Percentiles rank a stretch among this genome's conserved stretches.
Conservation (phyloP, 768 basidiomycete species). For the Mycena vitilis region DNA sequence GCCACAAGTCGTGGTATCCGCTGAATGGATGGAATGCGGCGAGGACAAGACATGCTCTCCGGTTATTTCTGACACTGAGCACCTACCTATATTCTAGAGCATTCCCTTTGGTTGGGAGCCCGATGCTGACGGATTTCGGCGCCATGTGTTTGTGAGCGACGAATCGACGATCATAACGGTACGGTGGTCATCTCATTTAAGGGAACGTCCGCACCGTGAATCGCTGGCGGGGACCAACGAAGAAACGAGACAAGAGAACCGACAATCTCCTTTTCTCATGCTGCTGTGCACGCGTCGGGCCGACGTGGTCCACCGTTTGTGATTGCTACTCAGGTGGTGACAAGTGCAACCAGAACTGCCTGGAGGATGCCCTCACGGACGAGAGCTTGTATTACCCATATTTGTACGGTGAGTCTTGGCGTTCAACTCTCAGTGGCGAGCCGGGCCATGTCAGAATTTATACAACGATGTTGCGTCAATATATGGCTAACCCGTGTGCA, state of each 20-base stretch:
- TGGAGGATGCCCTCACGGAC: conserved; percentile 80
- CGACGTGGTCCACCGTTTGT: conserved; percentile 94
- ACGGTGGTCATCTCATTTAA: conserved; percentile 92
- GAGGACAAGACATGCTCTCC: conserved; percentile 36
- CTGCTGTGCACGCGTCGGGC: conserved; percentile 93
- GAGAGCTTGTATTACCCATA: conserved; percentile 89
- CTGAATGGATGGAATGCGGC: conserved; percentile 62
- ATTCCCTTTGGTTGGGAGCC: conserved; percentile 91
- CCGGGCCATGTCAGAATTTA: conserved; percentile 68
- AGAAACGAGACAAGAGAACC: conserved; percentile 90
- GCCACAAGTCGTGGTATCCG: conserved; percentile 77
- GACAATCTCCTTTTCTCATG: conserved; percentile 96
- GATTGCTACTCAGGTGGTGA: conserved; percentile 81
- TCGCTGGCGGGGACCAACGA: conserved; percentile 82
- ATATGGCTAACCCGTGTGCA: conserved; percentile 84
- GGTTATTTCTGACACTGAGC: not conserved
- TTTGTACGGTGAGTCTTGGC: conserved; percentile 74
- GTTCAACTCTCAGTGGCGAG: not conserved
- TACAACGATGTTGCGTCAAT: conserved; percentile 90
- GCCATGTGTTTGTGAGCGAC: conserved; percentile 87
- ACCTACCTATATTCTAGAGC: conserved; percentile 8
- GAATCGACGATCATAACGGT: no score
- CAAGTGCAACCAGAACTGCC: conserved; percentile 83
- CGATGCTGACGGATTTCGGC: conserved; percentile 87
- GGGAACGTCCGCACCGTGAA: conserved; percentile 87